Conservation (phyloP, 140 eudicot genomes). For the Erigeron philadelphicus region DNA sequence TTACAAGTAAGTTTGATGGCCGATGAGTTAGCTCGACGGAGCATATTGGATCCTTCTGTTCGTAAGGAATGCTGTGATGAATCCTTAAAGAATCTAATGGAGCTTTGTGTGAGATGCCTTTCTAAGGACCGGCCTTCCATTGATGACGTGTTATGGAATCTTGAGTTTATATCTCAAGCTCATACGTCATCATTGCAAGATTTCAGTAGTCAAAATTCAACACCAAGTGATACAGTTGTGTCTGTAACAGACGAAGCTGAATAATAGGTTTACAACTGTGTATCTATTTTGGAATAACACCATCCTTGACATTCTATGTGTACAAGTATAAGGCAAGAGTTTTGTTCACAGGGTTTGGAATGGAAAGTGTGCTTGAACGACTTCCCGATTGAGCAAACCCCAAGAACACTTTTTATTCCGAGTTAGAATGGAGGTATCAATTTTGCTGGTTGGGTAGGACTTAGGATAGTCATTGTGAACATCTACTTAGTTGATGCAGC, state of each 20-base stretch:
- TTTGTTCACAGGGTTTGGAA: no score
- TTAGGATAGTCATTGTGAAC: no score
- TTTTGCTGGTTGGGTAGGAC: neutral
- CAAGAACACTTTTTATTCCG: neutral
- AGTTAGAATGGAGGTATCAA: neutral
- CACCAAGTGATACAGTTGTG: neutral
- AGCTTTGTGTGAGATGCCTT: constrained; percentile 55
- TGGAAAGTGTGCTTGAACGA: no score
- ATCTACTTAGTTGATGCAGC: no score
- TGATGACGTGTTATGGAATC: constrained; percentile 67
- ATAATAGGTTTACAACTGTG: constrained; percentile 3
- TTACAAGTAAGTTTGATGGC: constrained; percentile 47
- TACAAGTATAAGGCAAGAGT: neutral
- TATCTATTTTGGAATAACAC: neutral
- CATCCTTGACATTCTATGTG: neutral
- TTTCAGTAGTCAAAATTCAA: constrained; percentile 11
- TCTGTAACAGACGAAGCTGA: constrained; percentile 18
- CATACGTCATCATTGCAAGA: constrained; percentile 32
- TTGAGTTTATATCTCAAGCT: constrained; percentile 68
- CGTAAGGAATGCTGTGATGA: constrained; percentile 56
- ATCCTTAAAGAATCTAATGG: constrained; percentile 49
- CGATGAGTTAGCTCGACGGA: constrained; percentile 45
- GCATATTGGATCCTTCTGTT: constrained; percentile 53
- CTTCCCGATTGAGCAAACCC: no score
- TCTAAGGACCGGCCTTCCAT: constrained; percentile 52